Percentiles rank a stretch among this genome's conserved stretches.
These are phyloP conservation scores for Odonthalia washingtoniensis DNA, from an alignment of 31 red algal species.

Conservation along the genomic window DNA sequence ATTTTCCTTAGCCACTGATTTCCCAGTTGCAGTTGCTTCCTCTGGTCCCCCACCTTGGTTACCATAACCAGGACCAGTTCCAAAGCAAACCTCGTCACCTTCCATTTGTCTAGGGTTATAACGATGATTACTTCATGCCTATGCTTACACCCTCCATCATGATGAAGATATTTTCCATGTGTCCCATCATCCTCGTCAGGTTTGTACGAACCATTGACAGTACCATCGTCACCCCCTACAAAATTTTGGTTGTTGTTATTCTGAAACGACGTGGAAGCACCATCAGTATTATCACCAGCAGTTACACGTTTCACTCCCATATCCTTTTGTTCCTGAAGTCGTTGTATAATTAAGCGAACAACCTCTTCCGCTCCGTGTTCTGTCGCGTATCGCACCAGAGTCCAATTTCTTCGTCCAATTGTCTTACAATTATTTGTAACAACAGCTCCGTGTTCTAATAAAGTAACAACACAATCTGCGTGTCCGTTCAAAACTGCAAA, in stretches of 20 bases:
- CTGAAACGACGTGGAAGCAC: no score
- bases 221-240: no score
- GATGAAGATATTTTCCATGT: background rate
- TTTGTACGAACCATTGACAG: no score
- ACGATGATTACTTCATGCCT: no score
- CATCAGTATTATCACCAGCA: background rate
- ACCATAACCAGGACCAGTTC: constrained; percentile 10
- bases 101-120: constrained; percentile 53
- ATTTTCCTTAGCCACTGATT: no score
- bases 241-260: no score
- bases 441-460: constrained; percentile 70
- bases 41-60: no score
- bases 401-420: constrained; percentile 72
- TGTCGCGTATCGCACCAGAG: constrained; percentile 92
- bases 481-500: constrained; percentile 93
- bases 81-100: constrained; percentile 54
- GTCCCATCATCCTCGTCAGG: no score
- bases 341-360: constrained; percentile 80
- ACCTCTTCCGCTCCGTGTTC: constrained; percentile 78
- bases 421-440: constrained; percentile 85
- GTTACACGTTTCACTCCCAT: background rate
- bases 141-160: no score
- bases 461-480: constrained; percentile 69
- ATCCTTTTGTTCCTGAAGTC: constrained; percentile 76
- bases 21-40: no score